A percentile compares a stretch with the other conserved stretches of the same genome.
These are phyloP conservation scores for Neurospora hispaniola DNA, from an alignment of 495 filamentous ascomycete genomes.

Conservation along the genomic window DNA sequence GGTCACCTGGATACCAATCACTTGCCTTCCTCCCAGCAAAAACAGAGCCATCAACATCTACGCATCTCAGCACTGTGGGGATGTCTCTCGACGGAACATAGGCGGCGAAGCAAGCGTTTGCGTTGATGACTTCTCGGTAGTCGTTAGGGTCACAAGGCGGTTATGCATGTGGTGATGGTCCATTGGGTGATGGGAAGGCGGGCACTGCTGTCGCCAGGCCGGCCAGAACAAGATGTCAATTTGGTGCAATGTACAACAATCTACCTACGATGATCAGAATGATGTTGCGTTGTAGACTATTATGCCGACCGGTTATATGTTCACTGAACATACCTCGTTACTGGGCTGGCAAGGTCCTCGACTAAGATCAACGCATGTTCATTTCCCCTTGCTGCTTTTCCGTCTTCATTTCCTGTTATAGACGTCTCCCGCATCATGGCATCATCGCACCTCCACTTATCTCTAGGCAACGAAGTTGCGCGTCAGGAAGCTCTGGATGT, in stretches of 20 bases:
- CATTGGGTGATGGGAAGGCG: too few species aligned
- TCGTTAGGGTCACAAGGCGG: too few species aligned
- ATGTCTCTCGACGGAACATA: background rate
- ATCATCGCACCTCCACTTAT: background rate
- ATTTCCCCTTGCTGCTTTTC: too few species aligned
- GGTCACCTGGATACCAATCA: background rate
- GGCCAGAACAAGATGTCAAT: background rate
- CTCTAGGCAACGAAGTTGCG: background rate
- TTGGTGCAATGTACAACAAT: background rate
- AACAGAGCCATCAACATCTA: too few species aligned
- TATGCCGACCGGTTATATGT: background rate
- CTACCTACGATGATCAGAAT: too few species aligned
- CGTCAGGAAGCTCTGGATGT: constrained; percentile 21
- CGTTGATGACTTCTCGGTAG: too few species aligned
- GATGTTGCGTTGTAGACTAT: background rate
- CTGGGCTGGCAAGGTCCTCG: background rate
- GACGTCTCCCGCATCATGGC: too few species aligned
- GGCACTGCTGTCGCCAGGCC: background rate
- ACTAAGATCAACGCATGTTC: too few species aligned
- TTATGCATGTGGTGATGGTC: too few species aligned
- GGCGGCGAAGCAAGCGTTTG: too few species aligned
- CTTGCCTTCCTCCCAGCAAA: too few species aligned
- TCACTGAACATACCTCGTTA: background rate
- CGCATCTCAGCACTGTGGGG: background rate
- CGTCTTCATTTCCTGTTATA: too few species aligned